Conservation (phyloP, 2,329 filamentous ascomycete species). For the Fusarium praegraminearum region DNA sequence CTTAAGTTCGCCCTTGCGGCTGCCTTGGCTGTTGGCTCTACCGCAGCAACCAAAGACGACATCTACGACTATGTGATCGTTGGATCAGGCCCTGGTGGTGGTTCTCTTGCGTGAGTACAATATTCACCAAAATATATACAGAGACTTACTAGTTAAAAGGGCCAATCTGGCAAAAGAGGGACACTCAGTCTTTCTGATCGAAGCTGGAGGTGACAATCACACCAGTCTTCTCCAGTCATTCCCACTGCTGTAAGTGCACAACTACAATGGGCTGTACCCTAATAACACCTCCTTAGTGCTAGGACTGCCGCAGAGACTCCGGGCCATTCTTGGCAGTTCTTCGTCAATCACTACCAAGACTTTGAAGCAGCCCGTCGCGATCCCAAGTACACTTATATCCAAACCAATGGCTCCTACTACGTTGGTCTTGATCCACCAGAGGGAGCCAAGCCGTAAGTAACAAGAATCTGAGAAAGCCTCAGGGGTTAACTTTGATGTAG, state of each 20-base stretch:
- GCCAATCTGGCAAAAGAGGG: conserved; percentile 11
- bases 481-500: neutral
- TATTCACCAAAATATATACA: rapidly evolving
- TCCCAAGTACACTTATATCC: conserved; percentile 19
- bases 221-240: neutral
- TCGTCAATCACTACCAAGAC: conserved; percentile 14
- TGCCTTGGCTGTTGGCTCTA: neutral
- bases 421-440: conserved; percentile 8
- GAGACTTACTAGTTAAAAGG: rapidly evolving
- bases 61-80: conserved; percentile 20
- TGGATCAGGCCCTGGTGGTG: conserved; percentile 2
- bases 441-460: conserved; percentile 6
- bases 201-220: conserved; percentile 11
- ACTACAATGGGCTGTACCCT: neutral
- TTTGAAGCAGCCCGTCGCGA: conserved; percentile 11
- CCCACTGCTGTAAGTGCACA: neutral
- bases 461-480: rapidly evolving
- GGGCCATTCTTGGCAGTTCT: conserved; percentile 5
- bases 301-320: conserved; percentile 14
- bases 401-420: conserved; percentile 15
- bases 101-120: conserved; percentile 6
- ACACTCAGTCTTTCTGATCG: conserved; percentile 9
- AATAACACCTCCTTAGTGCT: neutral
- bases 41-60: neutral
- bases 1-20: neutral